Evolutionary conservation across 1,284 basidiomycete species (phyloP), one percentile per base, ranked within the genome.

Genomic region (Ganoderma sinense): DNA sequence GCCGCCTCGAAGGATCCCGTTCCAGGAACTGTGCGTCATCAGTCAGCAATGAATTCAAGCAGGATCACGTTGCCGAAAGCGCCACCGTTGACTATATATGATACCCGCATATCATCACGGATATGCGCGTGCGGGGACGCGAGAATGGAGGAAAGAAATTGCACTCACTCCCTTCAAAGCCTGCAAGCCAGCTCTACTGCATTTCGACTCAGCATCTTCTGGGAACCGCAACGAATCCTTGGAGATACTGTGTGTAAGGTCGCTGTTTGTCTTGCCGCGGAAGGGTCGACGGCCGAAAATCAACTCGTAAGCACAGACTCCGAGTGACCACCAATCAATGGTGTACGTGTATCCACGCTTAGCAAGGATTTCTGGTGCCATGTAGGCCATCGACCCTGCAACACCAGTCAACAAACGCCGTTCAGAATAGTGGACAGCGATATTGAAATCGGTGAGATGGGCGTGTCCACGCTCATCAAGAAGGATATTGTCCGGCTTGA

Each of bases 361-460:
- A 43, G 87, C 82, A 43, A 98, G 86, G 68, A 98, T 97, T 84
- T 98, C 97, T 1, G 97, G 94, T 43, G 97, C 97, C 97, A 99
- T 99, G 81, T 99, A 99, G 2, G 97, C 97, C 97, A 99, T 98
- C 64, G 94, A 96, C 2, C 97, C 97, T n/a, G 97, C 97, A 0
- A 99, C 94, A n/a, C 96, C 96, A 10, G 94, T 97, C 55, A 99
- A 85, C 66, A 91, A 81, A 40, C 91, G 87, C 64, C 94, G 87
- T 63, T 97, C 95, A 5, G 93, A 91, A 78, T 95, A 99, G 81
- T 99, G 97, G 6, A 99, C 96, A 18, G 97, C 97, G 73, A 99
- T 99, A 81, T 99, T 99, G 83, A 99, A 98, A 80, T 99, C 97
- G 13, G 97, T 99, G 72, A 99, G 86, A 80, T 99, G 97, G 1